Evolutionary conservation across 1,139 yeast species (phyloP), one percentile per base, ranked within the genome.

Genomic region (Candida sp.): DNA sequence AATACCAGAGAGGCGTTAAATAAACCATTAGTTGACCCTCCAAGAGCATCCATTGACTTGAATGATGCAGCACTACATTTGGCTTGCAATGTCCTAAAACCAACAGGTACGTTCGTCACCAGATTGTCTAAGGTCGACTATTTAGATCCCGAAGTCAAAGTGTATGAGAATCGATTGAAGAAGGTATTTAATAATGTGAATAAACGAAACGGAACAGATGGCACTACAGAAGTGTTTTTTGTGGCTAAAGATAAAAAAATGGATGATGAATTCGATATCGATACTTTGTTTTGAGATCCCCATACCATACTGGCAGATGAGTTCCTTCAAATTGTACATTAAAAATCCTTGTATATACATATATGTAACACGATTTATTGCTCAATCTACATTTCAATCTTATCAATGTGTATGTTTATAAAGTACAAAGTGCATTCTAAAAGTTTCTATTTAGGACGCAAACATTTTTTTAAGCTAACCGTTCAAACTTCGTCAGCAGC

Each of bases 21-120:
- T 30, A 55, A 55, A 39, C 63, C 68, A 0, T 49, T 59, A 9
- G 47, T 51, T 3, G 57, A 66, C 21, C 63, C 66, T 2, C 43
- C 48, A 8, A 64, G 65, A 43, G 57, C 72, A 22, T 50, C 64
- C 3, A 53, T 73, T 23, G 97, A 91, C 60, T 67, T 93, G 44
- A 93, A 97, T 50, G 97, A 93, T 58, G 97, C 98, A 0, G 91
- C 97, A 0, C 66, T 93, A 46, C 71, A 88, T 11, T 75, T 91
- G 44, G 82, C 90, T 3, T 77, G 87, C 42, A 88, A 83, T 47
- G 61, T 85, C 3, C 65, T 93, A 44, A 81, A 74, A 49, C 80
- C 84, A 9, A 77, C 77, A 7, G 99, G 99, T 1, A 64, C 74
- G 5, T 79, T 89, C 54, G 82, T 90, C 5, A 78, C 95, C 53